A percentile compares a stretch with the other conserved stretches of the same genome.
These are phyloP conservation scores for Globisporangium polare DNA, from an alignment of 352 stramenopile species.

Conservation along the genomic window DNA sequence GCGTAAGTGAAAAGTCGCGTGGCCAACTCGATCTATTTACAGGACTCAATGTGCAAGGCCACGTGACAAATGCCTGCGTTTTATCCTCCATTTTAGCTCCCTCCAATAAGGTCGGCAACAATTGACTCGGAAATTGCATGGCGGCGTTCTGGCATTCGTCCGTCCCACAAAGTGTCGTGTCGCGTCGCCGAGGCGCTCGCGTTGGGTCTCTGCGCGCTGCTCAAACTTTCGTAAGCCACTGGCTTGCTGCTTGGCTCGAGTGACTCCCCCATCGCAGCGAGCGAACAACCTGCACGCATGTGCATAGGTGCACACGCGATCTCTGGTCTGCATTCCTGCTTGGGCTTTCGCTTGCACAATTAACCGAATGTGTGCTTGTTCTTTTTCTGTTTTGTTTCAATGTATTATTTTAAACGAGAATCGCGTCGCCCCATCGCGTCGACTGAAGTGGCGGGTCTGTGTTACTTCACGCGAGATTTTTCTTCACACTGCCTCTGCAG, in stretches of 20 bases:
- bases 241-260: background rate
- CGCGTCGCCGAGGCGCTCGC: too few species aligned
- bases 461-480: constrained; percentile 3
- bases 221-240: too few species aligned
- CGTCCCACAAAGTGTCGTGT: too few species aligned
- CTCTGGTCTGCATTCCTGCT: background rate
- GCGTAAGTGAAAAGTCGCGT: too few species aligned
- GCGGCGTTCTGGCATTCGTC: too few species aligned
- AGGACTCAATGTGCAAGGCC: too few species aligned
- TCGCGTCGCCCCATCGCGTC: background rate
- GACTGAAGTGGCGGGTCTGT: background rate
- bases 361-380: background rate
- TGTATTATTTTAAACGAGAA: too few species aligned
- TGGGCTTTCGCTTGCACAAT: background rate
- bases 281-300: background rate
- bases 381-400: background rate
- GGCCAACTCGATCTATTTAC: too few species aligned
- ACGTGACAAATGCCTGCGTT: too few species aligned
- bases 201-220: too few species aligned
- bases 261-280: background rate
- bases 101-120: too few species aligned
- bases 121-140: background rate
- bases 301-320: background rate
- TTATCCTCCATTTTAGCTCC: too few species aligned
- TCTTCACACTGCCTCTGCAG: background rate